phyloP scores from a whole-genome alignment of 202 grass and related monocot species.

The Sporobolus alterniflorus region DNA sequence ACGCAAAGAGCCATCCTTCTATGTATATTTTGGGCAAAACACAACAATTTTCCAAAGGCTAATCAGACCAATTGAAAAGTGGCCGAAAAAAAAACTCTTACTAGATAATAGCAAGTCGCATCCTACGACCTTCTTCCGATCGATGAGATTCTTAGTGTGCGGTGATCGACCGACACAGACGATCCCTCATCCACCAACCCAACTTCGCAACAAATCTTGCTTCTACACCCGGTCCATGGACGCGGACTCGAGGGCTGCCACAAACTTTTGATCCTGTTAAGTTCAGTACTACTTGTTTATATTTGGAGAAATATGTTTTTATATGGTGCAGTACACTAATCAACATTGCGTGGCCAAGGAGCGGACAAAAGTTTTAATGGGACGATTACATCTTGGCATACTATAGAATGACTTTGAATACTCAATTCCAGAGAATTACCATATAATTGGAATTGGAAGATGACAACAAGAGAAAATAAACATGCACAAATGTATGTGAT shows the following conservation, averaged over 20 bases:
- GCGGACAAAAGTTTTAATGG: too few species aligned
- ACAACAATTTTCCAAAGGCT: not conserved
- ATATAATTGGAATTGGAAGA: not conserved
- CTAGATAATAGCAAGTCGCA: conserved; percentile 55
- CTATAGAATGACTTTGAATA: not conserved
- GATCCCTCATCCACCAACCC: conserved; percentile 66
- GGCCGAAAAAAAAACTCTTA: conserved; percentile 9
- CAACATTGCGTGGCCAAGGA: not conserved
- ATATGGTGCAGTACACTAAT: not conserved
- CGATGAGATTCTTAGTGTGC: conserved; percentile 30
- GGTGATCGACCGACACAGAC: conserved; percentile 35
- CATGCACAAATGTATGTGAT: not conserved
- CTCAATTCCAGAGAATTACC: not conserved
- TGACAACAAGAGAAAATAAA: not conserved
- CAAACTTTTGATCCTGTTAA: too few species aligned
- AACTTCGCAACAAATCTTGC: conserved; percentile 15
- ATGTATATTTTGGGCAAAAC: not conserved
- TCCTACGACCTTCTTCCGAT: conserved; percentile 58
- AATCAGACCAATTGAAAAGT: not conserved
- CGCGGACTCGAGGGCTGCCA: not conserved
- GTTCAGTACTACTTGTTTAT: not conserved
- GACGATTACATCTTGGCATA: not conserved
- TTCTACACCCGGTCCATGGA: conserved; percentile 29
- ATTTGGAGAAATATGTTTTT: not conserved
- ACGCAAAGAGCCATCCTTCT: not conserved